Evolutionary conservation across 2,329 filamentous ascomycete genomes (phyloP).

Genomic region (Penicillium sp.): DNA sequence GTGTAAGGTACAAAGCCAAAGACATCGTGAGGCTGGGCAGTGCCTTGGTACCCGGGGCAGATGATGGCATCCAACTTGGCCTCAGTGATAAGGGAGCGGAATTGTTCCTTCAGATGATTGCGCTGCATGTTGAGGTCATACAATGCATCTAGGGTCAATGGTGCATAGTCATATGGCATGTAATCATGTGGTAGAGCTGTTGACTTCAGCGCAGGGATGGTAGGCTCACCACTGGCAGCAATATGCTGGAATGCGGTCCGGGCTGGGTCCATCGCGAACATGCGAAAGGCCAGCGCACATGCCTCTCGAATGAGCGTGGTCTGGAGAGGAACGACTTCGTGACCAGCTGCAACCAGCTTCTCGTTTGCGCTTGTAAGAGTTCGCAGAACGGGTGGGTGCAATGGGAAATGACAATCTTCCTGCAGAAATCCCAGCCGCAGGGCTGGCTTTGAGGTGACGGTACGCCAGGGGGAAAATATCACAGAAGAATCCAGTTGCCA

Average conservation of each 20-base stretch:
- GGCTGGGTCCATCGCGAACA: slow-evolving; percentile 17
- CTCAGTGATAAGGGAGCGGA: slow-evolving; percentile 40
- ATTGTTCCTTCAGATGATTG: slow-evolving; percentile 35
- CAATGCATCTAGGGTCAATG: slow-evolving; percentile 36
- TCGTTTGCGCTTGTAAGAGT: slow-evolving; percentile 6
- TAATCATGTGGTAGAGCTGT: slow-evolving; percentile 10
- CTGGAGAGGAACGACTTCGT: slow-evolving; percentile 8
- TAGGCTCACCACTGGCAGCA: slow-evolving; percentile 40
- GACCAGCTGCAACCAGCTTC: slow-evolving; percentile 9
- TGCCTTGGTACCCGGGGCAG: slow-evolving; percentile 48
- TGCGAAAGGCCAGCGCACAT: slow-evolving; percentile 10
- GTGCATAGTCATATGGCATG: slow-evolving; percentile 8
- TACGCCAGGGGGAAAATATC: slow-evolving; percentile 23
- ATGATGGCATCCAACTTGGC: slow-evolving; percentile 50
- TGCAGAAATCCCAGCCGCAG: slow-evolving; percentile 13
- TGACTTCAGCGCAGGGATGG: slow-evolving; percentile 15
- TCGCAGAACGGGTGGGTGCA: slow-evolving; percentile 19
- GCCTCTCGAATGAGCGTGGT: slow-evolving; percentile 6
- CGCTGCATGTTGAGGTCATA: slow-evolving; percentile 45
- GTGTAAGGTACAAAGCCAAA: slow-evolving; percentile 40
- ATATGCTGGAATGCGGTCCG: slow-evolving; percentile 30
- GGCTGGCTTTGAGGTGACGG: background rate
- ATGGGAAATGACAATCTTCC: slow-evolving; percentile 16
- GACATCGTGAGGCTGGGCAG: slow-evolving; percentile 51
- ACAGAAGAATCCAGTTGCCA: slow-evolving; percentile 8